These are phyloP conservation scores for Piedraia hortae DNA, from an alignment of 2,329 filamentous ascomycete species.

Conservation along the genomic window DNA sequence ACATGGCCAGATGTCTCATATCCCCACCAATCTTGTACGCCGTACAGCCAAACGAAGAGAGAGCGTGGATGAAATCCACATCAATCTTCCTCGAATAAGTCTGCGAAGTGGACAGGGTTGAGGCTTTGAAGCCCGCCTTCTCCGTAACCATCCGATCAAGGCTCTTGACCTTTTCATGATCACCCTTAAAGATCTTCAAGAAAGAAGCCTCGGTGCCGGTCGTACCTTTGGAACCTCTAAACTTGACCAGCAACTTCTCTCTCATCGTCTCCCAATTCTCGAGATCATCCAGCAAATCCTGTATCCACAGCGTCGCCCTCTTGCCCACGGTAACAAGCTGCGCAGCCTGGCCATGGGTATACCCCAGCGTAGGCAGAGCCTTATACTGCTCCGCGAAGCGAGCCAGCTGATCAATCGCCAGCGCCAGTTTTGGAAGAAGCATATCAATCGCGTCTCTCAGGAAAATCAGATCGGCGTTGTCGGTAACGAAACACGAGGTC, in stretches of 20 bases:
- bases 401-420: slow-evolving; percentile 46
- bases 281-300: slow-evolving; percentile 51
- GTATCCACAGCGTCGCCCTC: slow-evolving; percentile 45
- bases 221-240: slow-evolving; percentile 47
- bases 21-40: slow-evolving; percentile 48
- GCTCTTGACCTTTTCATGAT: slow-evolving; percentile 31
- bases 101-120: slow-evolving; percentile 40
- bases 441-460: slow-evolving; percentile 47
- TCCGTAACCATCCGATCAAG: slow-evolving; percentile 35
- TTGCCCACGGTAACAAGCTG: slow-evolving; percentile 32
- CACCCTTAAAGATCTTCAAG: slow-evolving; percentile 36
- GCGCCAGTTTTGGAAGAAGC: slow-evolving; percentile 51
- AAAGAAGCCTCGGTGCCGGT: slow-evolving; percentile 60
- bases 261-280: slow-evolving; percentile 42
- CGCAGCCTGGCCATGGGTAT: slow-evolving; percentile 44
- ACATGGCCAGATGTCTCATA: slow-evolving; percentile 42
- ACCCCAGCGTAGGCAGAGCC: slow-evolving; percentile 42
- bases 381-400: slow-evolving; percentile 49
- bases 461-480: slow-evolving; percentile 55
- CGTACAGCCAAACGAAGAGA: slow-evolving; percentile 53
- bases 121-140: slow-evolving; percentile 35
- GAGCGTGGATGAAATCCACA: slow-evolving; percentile 50
- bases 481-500: slow-evolving; percentile 36
- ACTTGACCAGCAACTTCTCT: slow-evolving; percentile 30
- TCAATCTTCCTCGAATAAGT: slow-evolving; percentile 66